Base-by-base conservation (phyloP, 2,329 filamentous ascomycete species). In the Cordyceps fumosorosea region DNA sequence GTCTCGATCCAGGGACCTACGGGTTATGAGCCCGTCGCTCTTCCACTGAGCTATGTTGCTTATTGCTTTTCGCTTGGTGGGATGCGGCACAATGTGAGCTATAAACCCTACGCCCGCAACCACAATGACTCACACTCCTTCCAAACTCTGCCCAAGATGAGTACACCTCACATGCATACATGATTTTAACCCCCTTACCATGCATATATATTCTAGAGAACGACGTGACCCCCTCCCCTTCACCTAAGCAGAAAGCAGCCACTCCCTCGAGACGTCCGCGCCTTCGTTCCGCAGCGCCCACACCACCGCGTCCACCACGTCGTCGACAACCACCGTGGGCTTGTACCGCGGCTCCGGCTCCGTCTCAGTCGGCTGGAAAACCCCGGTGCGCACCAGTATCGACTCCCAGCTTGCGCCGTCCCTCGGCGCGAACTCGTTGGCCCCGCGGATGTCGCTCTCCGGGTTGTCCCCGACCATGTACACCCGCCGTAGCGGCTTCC, bases 391-490 rank as follows among this genome's bases (percentile, higher is more conserved):
- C 32, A 96, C 89, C 63, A 96, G 76, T 20, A 96, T 82, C 50
- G 89, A 89, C 47, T 81, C 77, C 92, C 93, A 96, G 63, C 86
- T 79, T n/a, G 86, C 89, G 10, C 87, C 88, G 62, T 82, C 75
- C 4, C 81, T 77, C 65, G 88, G 90, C 51, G 77, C 70, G 70
- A 89, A 96, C 52, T 83, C 81, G 71, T 96, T 96, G 22, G 91
- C 93, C 6, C 95, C 95, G 5, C 85, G 80, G 66, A 99, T 96
- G 73, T 99, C 95, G 67, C 89, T 95, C 71, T 91, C 91, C 5
- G 90, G 89, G 69, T 93, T 93, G 70, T 93, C 90, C 6, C 95
- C 95, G 48, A 98, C 84, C 93, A 98, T 98, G 75, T 96, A 98
- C 12, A 98, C 92, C 50, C 82, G 84, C 69, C 81, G 80, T 61